Evolutionary conservation across 352 stramenopile species (phyloP).

Genomic region (Globisporangium ultimum): DNA sequence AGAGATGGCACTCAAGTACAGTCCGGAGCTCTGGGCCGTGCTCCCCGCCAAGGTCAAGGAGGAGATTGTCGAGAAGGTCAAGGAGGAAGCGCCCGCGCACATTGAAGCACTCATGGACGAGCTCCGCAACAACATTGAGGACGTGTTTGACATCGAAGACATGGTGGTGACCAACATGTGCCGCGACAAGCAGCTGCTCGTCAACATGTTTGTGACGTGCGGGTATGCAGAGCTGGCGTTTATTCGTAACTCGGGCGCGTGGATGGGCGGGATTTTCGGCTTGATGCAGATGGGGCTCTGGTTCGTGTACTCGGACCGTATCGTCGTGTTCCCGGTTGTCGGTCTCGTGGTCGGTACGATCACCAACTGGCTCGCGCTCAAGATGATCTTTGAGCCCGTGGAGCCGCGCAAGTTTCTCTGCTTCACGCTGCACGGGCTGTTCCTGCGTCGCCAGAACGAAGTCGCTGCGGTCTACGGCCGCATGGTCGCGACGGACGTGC

Average conservation of each 20-base stretch:
- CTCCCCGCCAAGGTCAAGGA: conserved; percentile 81
- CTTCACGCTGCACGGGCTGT: conserved; percentile 94
- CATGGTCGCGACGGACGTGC: conserved; percentile 79
- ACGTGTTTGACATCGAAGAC: conserved; percentile 94
- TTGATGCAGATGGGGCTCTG: conserved; percentile 88
- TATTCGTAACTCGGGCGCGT: conserved; percentile 89
- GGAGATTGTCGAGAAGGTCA: conserved; percentile 93
- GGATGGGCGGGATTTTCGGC: conserved; percentile 89
- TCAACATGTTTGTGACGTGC: conserved; percentile 94
- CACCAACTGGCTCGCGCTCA: conserved; percentile 96
- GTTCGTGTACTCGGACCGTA: conserved; percentile 80
- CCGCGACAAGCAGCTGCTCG: conserved; percentile 93
- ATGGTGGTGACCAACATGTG: conserved; percentile 95
- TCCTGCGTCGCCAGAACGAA: conserved; percentile 91
- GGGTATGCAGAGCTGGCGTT: conserved; percentile 91
- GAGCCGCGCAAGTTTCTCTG: conserved; percentile 83
- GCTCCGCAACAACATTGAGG: conserved; percentile 93
- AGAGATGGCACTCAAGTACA: conserved; percentile 89
- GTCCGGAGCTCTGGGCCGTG: conserved; percentile 76
- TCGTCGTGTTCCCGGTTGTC: conserved; percentile 89
- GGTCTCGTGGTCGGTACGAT: conserved; percentile 95
- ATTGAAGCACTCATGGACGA: conserved; percentile 94
- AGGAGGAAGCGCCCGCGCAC: conserved; percentile 90
- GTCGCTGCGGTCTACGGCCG: conserved; percentile 87
- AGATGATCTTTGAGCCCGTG: conserved; percentile 92